Percentiles rank a stretch among this genome's conserved stretches.
Evolutionary conservation across 1,284 basidiomycete genomes (phyloP).

Genomic region (Kwoniella shivajii): DNA sequence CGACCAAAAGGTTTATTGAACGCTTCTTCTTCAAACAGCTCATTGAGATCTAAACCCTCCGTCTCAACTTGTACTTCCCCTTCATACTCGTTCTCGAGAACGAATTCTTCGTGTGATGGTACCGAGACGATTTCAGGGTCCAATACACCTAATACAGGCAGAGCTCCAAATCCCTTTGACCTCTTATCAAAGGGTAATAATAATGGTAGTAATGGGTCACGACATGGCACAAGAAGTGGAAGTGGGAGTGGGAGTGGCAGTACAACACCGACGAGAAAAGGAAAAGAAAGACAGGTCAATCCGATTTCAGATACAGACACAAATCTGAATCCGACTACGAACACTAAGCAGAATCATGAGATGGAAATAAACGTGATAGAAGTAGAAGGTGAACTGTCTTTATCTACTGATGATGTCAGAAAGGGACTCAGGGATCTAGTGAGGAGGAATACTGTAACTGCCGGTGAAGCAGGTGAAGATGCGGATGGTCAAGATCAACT

Average conservation of each 20-base stretch:
- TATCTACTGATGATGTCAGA: conserved; percentile 13
- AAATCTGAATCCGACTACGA: no score
- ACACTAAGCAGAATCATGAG: no score
- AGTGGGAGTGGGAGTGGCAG: neutral
- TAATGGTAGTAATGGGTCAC: neutral
- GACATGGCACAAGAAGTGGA: neutral
- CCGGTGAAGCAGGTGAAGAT: neutral
- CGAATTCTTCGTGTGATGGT: no score
- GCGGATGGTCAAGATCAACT: neutral
- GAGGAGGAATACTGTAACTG: conserved; percentile 8
- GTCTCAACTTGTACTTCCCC: no score
- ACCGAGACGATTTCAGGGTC: no score
- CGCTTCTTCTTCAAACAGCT: neutral
- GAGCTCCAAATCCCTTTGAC: no score
- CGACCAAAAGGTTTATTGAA: conserved; percentile 1
- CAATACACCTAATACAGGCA: no score
- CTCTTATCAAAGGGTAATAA: no score
- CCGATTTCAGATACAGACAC: no score
- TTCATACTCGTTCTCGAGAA: no score
- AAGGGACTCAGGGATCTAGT: conserved; percentile 27
- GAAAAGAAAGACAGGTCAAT: conserved; percentile 28
- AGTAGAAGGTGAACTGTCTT: conserved; percentile 15
- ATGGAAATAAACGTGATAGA: conserved; percentile 10
- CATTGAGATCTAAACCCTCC: conserved; percentile 6
- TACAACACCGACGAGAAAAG: conserved; percentile 18